Evolutionary conservation across 176 grass and related monocot genomes (phyloP).

Genomic region (Avena sativa): DNA sequence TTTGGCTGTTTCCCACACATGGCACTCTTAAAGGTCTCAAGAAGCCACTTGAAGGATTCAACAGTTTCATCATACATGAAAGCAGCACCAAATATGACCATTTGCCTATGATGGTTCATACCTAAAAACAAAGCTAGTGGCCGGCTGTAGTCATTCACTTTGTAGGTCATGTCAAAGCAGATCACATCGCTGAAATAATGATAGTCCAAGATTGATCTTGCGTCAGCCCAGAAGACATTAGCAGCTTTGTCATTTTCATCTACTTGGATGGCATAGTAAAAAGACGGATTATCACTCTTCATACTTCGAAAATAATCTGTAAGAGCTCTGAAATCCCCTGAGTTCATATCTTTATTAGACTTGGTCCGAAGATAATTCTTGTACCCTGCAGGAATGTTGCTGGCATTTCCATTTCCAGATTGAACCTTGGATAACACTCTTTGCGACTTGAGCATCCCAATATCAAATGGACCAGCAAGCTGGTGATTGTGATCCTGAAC

Average conservation of each 20-base stretch:
- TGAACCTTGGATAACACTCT: conserved; percentile 55
- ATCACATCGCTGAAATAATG: conserved; percentile 86
- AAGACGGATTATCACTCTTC: conserved; percentile 83
- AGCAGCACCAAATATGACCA: conserved; percentile 75
- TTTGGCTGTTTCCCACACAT: conserved; percentile 79
- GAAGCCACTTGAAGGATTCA: conserved; percentile 90
- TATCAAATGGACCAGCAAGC: conserved; percentile 91
- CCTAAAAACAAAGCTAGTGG: conserved; percentile 88
- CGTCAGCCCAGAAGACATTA: conserved; percentile 88
- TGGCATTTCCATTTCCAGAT: conserved; percentile 59
- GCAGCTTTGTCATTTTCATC: conserved; percentile 85
- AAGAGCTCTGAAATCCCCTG: conserved; percentile 66
- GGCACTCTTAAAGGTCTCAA: conserved; percentile 75
- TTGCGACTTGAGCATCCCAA: conserved; percentile 80
- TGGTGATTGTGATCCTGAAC: conserved; percentile 87
- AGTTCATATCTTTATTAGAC: conserved; percentile 50
- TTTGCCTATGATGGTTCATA: conserved; percentile 86
- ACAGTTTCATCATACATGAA: conserved; percentile 91
- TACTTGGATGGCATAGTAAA: conserved; percentile 89
- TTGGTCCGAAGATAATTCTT: conserved; percentile 85
- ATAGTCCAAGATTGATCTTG: conserved; percentile 83
- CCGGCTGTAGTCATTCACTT: conserved; percentile 58
- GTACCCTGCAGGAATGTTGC: conserved; percentile 71
- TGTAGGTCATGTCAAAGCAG: conserved; percentile 78
- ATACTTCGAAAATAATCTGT: conserved; percentile 84